Evolutionary conservation across 73 alveolate species (phyloP), one percentile per base, ranked within the genome.

Genomic region (Durusdinium trenchii): DNA sequence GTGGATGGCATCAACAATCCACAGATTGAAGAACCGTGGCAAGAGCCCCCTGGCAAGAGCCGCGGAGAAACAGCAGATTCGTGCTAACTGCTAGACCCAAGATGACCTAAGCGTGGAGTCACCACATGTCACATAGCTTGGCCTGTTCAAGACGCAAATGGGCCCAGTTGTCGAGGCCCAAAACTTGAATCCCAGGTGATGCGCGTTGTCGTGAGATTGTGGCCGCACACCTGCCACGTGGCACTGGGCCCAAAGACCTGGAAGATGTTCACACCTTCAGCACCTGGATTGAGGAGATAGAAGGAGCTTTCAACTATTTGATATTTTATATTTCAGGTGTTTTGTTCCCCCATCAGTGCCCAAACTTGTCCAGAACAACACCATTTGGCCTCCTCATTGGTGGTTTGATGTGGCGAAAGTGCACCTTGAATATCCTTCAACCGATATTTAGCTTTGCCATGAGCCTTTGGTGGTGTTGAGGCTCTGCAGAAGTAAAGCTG

Each of bases 121-220:
- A n/a, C n/a, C n/a, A n/a, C n/a, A n/a, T n/a, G n/a, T n/a, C n/a
- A n/a, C n/a, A n/a, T n/a, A n/a, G n/a, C n/a, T n/a, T n/a, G n/a
- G n/a, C n/a, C n/a, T n/a, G n/a, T n/a, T n/a, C n/a, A n/a, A n/a
- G n/a, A n/a, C n/a, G n/a, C n/a, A n/a, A n/a, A n/a, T n/a, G n/a
- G n/a, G n/a, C n/a, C n/a, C n/a, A n/a, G n/a, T n/a, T n/a, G n/a
- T n/a, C n/a, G n/a, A n/a, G n/a, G n/a, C n/a, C n/a, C n/a, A n/a
- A n/a, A n/a, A n/a, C n/a, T n/a, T 2, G 18, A 60, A 6, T 32
- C 78, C 76, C 48, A 89, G 96, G 98, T 52, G 98, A 92, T 50
- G 98, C 98, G 48, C 98, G 98, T 30, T 92, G 98, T 61, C 90
- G 98, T 4, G 98, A 92, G 98, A 73, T 92, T 61, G 91, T 92